Percentiles rank a stretch among this genome's conserved stretches.
Conservation (phyloP, 805 yeast genomes). For the Candida endomychidarum region DNA sequence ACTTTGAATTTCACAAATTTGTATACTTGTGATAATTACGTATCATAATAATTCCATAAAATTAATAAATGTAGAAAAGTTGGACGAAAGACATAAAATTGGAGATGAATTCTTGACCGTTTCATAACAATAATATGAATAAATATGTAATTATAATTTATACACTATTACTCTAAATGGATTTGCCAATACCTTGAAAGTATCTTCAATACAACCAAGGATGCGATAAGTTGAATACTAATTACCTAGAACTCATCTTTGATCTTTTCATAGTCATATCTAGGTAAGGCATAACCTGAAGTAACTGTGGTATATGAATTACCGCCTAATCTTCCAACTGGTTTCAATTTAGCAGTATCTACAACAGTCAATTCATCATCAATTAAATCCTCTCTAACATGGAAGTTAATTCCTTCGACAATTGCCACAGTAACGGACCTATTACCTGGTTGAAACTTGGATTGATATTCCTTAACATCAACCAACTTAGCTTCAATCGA, state of each 20-base stretch:
- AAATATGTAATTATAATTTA: too few species aligned
- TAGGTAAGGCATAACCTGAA: conserved; percentile 45
- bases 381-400: conserved; percentile 54
- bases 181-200: too few species aligned
- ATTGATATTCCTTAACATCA: conserved; percentile 43
- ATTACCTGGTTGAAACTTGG: conserved; percentile 35
- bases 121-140: too few species aligned
- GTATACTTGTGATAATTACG: not conserved
- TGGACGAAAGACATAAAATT: too few species aligned
- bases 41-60: not conserved
- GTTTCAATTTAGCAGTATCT: conserved; percentile 49
- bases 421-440: conserved; percentile 41
- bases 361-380: conserved; percentile 39
- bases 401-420: conserved; percentile 59
- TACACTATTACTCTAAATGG: too few species aligned
- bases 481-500: conserved; percentile 55
- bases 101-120: not conserved
- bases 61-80: not conserved
- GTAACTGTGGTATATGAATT: conserved; percentile 45
- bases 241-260: conserved; percentile 1
- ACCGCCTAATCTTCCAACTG: conserved; percentile 54
- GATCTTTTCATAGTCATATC: conserved; percentile 40
- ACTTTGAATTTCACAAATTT: not conserved
- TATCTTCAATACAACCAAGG: not conserved
- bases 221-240: too few species aligned